Evolutionary conservation across 2,329 filamentous ascomycete genomes (phyloP), one percentile per base, ranked within the genome.

Genomic region (Hymenoscyphus fructigenus): DNA sequence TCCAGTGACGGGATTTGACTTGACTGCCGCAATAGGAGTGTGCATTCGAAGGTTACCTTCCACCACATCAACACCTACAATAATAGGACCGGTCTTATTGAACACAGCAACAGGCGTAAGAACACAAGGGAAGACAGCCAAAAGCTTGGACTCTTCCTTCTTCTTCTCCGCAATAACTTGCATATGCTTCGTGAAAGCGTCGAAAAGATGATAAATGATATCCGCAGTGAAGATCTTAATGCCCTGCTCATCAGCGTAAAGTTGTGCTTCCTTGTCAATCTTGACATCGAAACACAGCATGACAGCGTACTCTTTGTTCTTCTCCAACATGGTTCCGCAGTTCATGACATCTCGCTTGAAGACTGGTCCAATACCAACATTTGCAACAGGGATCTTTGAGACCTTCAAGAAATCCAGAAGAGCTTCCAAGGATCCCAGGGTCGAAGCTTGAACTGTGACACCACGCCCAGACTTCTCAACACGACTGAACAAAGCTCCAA

Each of bases 201-300:
- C 96, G 78, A 99, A 99, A 65, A 99, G 83, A 78, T 99, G 95
- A 79, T 99, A 99, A 75, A 99, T 99, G 73, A 99, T 99, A 78
- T 99, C 94, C 2, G 96, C 95, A 2, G 92, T 96, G 82, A 99
- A 99, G 73, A 99, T 91, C 83, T 96, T 98, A 81, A 99, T 91
- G 60, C 93, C 93, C 68, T 96, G 88, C 64, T 98, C 93, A 20
- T 97, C 92, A 12, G 95, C 95, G 73, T 98, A 96, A 10, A 86
- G 84, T 70, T 90, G 88, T 0, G 95, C 95, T 76, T 99, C 95
- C 79, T 97, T 98, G 81, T 99, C 95, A 17, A 99, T 92, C 82
- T 97, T 98, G 80, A 99, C 95, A 78, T 99, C 96, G 84, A 99
- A 99, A 78, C 95, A 98, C 60, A 99, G 88, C 95, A 99, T 99